These are phyloP conservation scores for Poronia punctata DNA, from an alignment of 495 filamentous ascomycete genomes.

Conservation along the genomic window DNA sequence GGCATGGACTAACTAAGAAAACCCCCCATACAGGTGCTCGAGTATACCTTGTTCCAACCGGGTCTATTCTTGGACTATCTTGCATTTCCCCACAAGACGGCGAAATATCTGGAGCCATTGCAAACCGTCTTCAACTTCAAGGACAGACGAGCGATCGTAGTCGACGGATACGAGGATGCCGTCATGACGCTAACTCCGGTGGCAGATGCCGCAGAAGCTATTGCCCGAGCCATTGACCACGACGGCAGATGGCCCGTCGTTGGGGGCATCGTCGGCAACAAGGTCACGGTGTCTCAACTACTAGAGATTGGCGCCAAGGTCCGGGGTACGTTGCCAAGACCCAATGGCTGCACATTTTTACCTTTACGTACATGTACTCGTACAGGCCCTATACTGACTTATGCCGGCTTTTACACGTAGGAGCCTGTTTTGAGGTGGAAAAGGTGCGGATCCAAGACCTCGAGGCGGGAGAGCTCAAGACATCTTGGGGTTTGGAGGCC, in stretches of 20 bases:
- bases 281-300: conserved; percentile 34
- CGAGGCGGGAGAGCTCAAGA: conserved; percentile 34
- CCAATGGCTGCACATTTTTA: neutral
- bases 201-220: conserved; percentile 38
- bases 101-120: conserved; percentile 40
- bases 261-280: conserved; percentile 47
- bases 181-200: conserved; percentile 42
- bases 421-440: conserved; percentile 36
- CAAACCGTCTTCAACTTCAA: conserved; percentile 40
- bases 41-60: conserved; percentile 52
- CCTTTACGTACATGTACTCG: neutral
- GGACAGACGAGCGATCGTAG: conserved; percentile 39
- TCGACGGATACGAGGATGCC: conserved; percentile 40
- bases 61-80: conserved; percentile 51
- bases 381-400: conserved; percentile 14
- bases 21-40: conserved; percentile 37
- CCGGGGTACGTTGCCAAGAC: conserved; percentile 33
- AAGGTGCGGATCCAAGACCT: conserved; percentile 40
- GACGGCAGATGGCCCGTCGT: conserved; percentile 49
- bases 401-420: too few relatives aligned
- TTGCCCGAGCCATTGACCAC: conserved; percentile 46
- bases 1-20: conserved; percentile 1
- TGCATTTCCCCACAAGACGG: conserved; percentile 40
- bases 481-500: conserved; percentile 35
- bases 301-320: conserved; percentile 42